Conservation (phyloP, 345 rosid genomes). For the Populus simonii region DNA sequence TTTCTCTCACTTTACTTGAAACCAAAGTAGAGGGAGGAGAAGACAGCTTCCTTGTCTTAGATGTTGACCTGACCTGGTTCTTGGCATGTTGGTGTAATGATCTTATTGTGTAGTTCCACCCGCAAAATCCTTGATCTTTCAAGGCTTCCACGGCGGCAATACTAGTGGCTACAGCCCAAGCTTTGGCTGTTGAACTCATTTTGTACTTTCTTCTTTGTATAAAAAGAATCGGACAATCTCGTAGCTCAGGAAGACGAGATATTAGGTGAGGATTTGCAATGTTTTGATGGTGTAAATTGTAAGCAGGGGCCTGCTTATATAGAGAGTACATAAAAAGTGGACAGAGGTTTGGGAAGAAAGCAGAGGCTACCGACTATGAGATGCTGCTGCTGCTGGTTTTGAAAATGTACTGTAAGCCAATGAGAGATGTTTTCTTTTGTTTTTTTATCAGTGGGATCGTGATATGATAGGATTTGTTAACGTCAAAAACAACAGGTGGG, state of each 20-base stretch:
- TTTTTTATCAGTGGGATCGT: too few relatives aligned
- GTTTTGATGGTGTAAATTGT: neutral
- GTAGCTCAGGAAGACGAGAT: neutral
- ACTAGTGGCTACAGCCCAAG: conserved; percentile 44
- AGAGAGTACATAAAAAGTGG: neutral
- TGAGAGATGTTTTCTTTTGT: too few relatives aligned
- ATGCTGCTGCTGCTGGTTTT: neutral
- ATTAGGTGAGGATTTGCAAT: neutral
- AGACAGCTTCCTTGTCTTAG: conserved; percentile 16
- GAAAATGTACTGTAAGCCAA: neutral
- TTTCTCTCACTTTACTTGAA: conserved; percentile 4
- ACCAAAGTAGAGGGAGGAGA: conserved; percentile 30
- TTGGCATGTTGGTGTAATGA: conserved; percentile 44
- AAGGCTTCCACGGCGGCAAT: neutral
- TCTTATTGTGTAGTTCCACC: conserved; percentile 50
- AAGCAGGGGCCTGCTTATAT: neutral
- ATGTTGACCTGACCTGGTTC: conserved; percentile 17
- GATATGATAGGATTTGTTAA: neutral
- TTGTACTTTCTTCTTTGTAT: neutral
- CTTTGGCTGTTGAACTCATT: conserved; percentile 38
- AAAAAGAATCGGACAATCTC: too few relatives aligned
- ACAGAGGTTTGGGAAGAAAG: neutral
- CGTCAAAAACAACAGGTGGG: neutral
- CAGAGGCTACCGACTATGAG: neutral
- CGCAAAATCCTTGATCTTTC: conserved; percentile 53